Percentiles rank a stretch among this genome's conserved stretches.
These are phyloP conservation scores for Dictyostelium capitatum DNA, from an alignment of 78 protist genomes.

Conservation along the genomic window DNA sequence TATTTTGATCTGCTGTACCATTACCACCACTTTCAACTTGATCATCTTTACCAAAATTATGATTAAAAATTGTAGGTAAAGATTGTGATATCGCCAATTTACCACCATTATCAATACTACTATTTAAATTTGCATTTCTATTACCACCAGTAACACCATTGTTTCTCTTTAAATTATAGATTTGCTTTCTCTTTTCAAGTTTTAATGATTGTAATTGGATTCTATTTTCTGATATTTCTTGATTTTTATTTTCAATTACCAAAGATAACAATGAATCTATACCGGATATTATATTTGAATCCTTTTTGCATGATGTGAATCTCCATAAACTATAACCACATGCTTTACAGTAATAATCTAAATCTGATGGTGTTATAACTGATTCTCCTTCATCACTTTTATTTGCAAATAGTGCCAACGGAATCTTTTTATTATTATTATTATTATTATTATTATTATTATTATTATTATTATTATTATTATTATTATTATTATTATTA, in stretches of 20 bases:
- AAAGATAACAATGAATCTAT: conserved; percentile 37
- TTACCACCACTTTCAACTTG: background rate
- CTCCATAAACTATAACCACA: conserved; percentile 48
- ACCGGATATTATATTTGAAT: conserved; percentile 30
- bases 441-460: background rate
- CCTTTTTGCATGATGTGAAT: conserved; percentile 32
- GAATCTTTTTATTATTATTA: conserved; percentile 1
- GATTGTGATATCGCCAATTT: conserved; percentile 37
- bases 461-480: conserved; percentile 4
- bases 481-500: background rate
- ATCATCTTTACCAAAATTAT: background rate
- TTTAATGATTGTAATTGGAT: background rate
- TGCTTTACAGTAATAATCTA: conserved; percentile 56
- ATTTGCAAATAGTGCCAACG: conserved; percentile 62
- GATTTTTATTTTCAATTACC: conserved; percentile 19
- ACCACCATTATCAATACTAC: background rate
- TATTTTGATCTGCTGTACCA: background rate
- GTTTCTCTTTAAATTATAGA: background rate
- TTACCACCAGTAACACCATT: conserved; percentile 6
- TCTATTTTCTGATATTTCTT: conserved; percentile 18
- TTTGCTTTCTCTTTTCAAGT: background rate
- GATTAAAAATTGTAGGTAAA: conserved; percentile 25
- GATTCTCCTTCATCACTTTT: conserved; percentile 68
- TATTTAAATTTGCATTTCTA: background rate
- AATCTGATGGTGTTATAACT: conserved; percentile 24